Conservation (phyloP, 768 basidiomycete genomes). For the Russula sp. region DNA sequence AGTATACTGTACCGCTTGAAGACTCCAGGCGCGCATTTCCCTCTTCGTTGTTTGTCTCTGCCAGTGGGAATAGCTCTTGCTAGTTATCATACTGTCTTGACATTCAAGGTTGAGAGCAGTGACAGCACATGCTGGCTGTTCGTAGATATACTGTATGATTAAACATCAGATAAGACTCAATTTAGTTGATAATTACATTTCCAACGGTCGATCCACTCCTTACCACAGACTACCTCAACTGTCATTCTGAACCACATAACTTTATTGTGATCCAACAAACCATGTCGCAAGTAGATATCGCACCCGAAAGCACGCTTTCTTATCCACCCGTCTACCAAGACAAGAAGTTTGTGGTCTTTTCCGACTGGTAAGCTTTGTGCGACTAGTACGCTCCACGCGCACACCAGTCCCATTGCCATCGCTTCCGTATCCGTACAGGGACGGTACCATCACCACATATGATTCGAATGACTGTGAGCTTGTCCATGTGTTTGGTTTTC, state of each 20-base stretch:
- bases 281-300: conserved; percentile 19
- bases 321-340: conserved; percentile 75
- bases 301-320: conserved; percentile 61
- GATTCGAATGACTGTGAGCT: conserved; percentile 88
- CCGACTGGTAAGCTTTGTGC: conserved; percentile 68
- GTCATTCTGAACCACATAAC: background rate
- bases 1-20: too few species aligned
- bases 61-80: background rate
- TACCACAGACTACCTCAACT: background rate
- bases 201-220: background rate
- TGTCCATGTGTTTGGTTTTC: background rate
- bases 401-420: background rate
- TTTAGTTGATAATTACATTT: background rate
- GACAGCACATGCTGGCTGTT: background rate
- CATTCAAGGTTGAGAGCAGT: background rate
- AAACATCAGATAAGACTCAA: background rate
- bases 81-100: background rate
- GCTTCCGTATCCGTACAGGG: conserved; percentile 41
- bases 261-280: background rate
- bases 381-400: background rate
- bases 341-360: conserved; percentile 79
- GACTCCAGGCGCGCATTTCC: background rate
- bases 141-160: background rate
- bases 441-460: conserved; percentile 87
- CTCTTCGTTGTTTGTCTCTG: background rate